These are phyloP conservation scores for Beauveria australis DNA, from an alignment of 2,329 filamentous ascomycete genomes.

Conservation along the genomic window DNA sequence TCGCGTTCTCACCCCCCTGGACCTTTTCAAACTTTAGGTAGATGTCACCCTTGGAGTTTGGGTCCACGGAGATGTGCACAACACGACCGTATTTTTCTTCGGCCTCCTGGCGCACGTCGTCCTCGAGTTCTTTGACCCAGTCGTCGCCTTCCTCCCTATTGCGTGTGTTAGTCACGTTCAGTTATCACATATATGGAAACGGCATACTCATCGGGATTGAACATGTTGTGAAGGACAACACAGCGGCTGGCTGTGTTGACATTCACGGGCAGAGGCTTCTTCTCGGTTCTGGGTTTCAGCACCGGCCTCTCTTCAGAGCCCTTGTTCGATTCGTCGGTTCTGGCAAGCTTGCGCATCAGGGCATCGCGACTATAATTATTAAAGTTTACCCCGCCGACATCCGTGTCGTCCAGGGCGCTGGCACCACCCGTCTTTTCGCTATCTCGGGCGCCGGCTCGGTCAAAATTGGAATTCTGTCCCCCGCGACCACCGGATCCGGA, in stretches of 20 bases:
- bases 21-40: slow-evolving; percentile 98
- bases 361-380: slow-evolving; percentile 98
- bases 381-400: slow-evolving; percentile 98
- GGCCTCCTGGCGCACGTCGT: slow-evolving; percentile 87
- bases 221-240: slow-evolving; percentile 92
- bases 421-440: slow-evolving; percentile 86
- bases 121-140: slow-evolving; percentile 91
- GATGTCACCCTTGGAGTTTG: slow-evolving; percentile 89
- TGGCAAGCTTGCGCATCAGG: slow-evolving; percentile 96
- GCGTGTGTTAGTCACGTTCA: slow-evolving; percentile 24
- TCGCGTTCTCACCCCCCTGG: slow-evolving; percentile 90
- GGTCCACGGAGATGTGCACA: slow-evolving; percentile 91
- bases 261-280: slow-evolving; percentile 71
- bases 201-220: slow-evolving; percentile 82
- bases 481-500: slow-evolving; percentile 84
- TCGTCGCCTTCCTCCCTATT: slow-evolving; percentile 71
- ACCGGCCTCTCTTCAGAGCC: slow-evolving; percentile 62
- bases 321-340: slow-evolving; percentile 75
- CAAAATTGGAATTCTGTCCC: slow-evolving; percentile 77
- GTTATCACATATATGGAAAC: not conserved
- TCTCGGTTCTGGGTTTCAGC: slow-evolving; percentile 69
- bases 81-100: slow-evolving; percentile 94
- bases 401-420: slow-evolving; percentile 92
- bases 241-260: slow-evolving; percentile 91
- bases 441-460: slow-evolving; percentile 81